Evolutionary conservation across 2,329 filamentous ascomycete genomes (phyloP).

Genomic region (Gaeumannomyces sp.): DNA sequence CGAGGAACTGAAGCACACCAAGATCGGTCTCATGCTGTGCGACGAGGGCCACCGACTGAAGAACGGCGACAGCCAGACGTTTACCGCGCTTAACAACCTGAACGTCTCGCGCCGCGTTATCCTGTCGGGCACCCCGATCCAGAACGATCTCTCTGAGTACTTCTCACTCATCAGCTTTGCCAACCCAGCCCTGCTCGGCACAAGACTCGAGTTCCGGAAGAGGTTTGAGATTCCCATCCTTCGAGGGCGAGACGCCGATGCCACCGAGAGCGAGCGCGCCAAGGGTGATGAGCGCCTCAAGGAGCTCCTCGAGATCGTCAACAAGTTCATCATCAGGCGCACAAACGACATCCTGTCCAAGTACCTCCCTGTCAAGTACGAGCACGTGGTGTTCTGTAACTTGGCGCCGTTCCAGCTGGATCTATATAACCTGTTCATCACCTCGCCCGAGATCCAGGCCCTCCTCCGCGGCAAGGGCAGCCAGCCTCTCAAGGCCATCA

Average conservation of each 20-base stretch:
- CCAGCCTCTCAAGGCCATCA: constrained; percentile 93
- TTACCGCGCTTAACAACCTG: constrained; percentile 80
- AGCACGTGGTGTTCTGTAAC: constrained; percentile 98
- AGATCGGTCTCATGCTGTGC: constrained; percentile 88
- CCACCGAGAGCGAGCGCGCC: constrained; percentile 73
- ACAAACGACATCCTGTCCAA: constrained; percentile 98
- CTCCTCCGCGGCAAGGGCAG: constrained; percentile 89
- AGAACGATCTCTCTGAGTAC: constrained; percentile 98
- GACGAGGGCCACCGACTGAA: constrained; percentile 96
- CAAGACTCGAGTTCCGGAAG: constrained; percentile 85
- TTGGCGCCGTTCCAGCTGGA: constrained; percentile 87
- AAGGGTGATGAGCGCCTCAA: constrained; percentile 77
- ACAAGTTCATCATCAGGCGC: constrained; percentile 96
- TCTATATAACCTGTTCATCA: constrained; percentile 95
- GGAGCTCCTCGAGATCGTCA: constrained; percentile 79
- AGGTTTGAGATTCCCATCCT: constrained; percentile 90
- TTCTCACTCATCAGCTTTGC: constrained; percentile 95
- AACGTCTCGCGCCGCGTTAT: constrained; percentile 92
- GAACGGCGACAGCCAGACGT: constrained; percentile 94
- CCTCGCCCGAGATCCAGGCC: constrained; percentile 88
- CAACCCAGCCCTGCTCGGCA: constrained; percentile 87
- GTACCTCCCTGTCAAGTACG: constrained; percentile 96
- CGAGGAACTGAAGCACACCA: constrained; percentile 80
- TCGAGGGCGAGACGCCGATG: constrained; percentile 83
- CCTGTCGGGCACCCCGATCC: constrained; percentile 92